Evolutionary conservation across 2,329 filamentous ascomycete genomes (phyloP).

Genomic region (Colletotrichum sp.): DNA sequence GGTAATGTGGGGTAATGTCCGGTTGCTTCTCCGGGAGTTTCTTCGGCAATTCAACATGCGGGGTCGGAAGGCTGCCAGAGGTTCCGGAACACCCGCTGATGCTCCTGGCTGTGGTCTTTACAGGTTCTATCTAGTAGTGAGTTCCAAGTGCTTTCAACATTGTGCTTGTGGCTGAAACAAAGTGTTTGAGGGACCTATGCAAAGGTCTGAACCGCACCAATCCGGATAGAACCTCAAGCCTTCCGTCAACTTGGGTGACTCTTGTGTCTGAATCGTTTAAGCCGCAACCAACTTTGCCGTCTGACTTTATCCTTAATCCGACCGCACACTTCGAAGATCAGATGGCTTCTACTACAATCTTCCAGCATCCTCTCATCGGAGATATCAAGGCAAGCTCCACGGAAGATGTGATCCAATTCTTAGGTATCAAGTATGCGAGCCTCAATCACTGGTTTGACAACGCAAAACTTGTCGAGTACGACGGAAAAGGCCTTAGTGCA

Average conservation of each 20-base stretch:
- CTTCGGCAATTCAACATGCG: not conserved
- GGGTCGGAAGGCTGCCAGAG: not conserved
- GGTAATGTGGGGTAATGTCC: not conserved
- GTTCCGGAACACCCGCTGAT: not conserved
- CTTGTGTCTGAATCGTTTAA: not conserved
- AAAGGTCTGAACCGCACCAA: not conserved
- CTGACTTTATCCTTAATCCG: not conserved
- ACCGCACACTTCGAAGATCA: not conserved
- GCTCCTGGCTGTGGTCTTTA: not conserved
- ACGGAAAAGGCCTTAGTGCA: conserved; percentile 29
- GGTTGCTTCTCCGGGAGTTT: not conserved
- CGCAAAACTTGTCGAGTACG: conserved; percentile 9
- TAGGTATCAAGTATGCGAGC: conserved; percentile 27
- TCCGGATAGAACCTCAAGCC: not conserved
- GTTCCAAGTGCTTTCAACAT: not conserved
- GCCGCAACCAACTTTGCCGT: not conserved
- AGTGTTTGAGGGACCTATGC: not conserved
- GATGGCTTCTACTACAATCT: not conserved
- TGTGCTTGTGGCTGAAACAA: not conserved
- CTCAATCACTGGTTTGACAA: conserved; percentile 23
- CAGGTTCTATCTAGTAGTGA: not conserved
- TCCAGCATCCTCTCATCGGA: conserved; percentile 7
- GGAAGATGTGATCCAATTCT: conserved; percentile 23
- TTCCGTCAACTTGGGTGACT: not conserved
- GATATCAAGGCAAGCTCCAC: not conserved